Conservation (phyloP, 352 stramenopile genomes). For the Phytophthora palmivora region DNA sequence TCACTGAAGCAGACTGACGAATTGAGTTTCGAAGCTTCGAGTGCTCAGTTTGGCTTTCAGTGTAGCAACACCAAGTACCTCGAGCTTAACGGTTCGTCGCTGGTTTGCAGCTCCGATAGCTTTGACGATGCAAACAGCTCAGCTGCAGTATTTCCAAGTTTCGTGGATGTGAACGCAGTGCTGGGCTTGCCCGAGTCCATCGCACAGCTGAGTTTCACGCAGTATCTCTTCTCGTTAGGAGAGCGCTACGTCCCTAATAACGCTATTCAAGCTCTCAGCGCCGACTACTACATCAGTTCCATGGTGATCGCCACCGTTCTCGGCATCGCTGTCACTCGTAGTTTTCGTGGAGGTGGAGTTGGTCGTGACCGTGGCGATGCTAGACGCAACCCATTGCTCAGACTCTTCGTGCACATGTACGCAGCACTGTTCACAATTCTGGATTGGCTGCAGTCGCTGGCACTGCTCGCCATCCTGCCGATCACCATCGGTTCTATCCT, state of each 20-base stretch:
- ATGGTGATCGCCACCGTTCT: slow-evolving; percentile 61
- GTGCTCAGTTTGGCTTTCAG: slow-evolving; percentile 64
- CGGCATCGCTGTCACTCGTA: slow-evolving; percentile 56
- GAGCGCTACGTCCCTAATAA: slow-evolving; percentile 64
- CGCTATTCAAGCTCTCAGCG: slow-evolving; percentile 43
- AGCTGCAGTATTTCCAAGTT: slow-evolving; percentile 49
- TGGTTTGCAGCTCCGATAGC: slow-evolving; percentile 17
- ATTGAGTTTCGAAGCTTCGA: slow-evolving; percentile 33
- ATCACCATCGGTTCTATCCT: slow-evolving; percentile 58
- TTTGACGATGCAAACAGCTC: slow-evolving; percentile 24
- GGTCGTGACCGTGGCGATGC: slow-evolving; percentile 39
- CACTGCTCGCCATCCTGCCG: slow-evolving; percentile 54
- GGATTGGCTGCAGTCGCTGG: slow-evolving; percentile 63
- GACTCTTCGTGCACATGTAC: slow-evolving; percentile 69
- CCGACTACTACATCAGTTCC: slow-evolving; percentile 50
- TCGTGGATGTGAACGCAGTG: slow-evolving; percentile 49
- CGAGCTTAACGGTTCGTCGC: slow-evolving; percentile 38
- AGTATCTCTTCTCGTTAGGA: slow-evolving; percentile 53
- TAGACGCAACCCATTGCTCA: slow-evolving; percentile 62
- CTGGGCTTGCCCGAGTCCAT: slow-evolving; percentile 57
- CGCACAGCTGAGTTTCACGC: slow-evolving; percentile 44
- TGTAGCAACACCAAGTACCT: slow-evolving; percentile 62
- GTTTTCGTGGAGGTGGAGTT: slow-evolving; percentile 45
- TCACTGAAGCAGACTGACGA: slow-evolving; percentile 43
- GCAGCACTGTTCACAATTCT: slow-evolving; percentile 61